These are phyloP conservation scores for Hymenoscyphus linearis DNA, from an alignment of 2,329 filamentous ascomycete genomes.

Conservation along the genomic window DNA sequence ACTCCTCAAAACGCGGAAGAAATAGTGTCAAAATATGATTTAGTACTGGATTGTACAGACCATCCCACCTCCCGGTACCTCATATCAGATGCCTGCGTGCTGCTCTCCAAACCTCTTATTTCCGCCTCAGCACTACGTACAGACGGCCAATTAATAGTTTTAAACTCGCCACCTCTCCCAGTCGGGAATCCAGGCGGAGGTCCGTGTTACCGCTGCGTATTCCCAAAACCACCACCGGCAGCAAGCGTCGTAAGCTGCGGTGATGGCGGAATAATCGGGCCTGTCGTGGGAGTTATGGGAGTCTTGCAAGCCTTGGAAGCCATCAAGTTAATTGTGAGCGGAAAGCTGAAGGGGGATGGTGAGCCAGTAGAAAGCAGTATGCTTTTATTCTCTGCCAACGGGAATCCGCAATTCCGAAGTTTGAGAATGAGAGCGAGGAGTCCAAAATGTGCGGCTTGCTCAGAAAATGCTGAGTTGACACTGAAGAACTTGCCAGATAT, in stretches of 20 bases:
- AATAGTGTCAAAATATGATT: constrained; percentile 67
- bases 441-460: constrained; percentile 72
- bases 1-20: constrained; percentile 60
- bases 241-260: constrained; percentile 81
- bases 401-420: constrained; percentile 58
- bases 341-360: constrained; percentile 13
- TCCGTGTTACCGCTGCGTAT: constrained; percentile 92
- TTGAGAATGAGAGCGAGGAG: constrained; percentile 68
- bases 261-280: constrained; percentile 87
- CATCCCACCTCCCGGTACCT: constrained; percentile 88
- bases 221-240: constrained; percentile 78
- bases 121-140: constrained; percentile 85
- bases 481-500: constrained; percentile 55
- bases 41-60: constrained; percentile 93
- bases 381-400: constrained; percentile 49
- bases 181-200: constrained; percentile 56
- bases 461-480: constrained; percentile 56
- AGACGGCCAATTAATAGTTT: constrained; percentile 82
- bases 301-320: constrained; percentile 86
- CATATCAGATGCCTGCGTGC: constrained; percentile 82
- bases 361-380: constrained; percentile 25
- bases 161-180: constrained; percentile 71
- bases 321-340: constrained; percentile 67
- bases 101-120: constrained; percentile 72
- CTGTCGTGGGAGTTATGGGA: constrained; percentile 90